phyloP scores from a whole-genome alignment of 495 filamentous ascomycete genomes.

The Trichoderma reesei region DNA sequence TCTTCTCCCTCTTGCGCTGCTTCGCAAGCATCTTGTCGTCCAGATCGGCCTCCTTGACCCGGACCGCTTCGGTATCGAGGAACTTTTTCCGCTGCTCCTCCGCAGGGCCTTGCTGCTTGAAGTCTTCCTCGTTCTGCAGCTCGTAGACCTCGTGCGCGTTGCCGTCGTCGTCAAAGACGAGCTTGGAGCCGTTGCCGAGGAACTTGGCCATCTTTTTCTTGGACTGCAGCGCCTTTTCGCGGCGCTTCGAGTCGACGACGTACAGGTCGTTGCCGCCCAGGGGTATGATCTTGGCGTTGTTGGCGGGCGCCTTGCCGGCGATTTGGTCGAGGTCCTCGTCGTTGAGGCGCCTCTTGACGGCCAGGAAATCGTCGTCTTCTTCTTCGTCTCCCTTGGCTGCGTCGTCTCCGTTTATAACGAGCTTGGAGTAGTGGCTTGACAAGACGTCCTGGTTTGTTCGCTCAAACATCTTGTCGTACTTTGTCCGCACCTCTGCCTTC shows the following conservation, averaged over 20 bases:
- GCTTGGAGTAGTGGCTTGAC: conserved; percentile 79
- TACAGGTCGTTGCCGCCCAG: conserved; percentile 53
- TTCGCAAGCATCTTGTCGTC: conserved; percentile 71
- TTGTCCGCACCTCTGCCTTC: conserved; percentile 65
- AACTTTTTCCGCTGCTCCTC: conserved; percentile 67
- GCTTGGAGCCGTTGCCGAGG: conserved; percentile 71
- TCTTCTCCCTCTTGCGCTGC: conserved; percentile 75
- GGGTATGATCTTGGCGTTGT: conserved; percentile 39
- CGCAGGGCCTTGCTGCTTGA: conserved; percentile 61
- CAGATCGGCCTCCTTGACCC: conserved; percentile 67
- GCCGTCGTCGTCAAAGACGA: conserved; percentile 91
- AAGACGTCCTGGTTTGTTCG: conserved; percentile 90
- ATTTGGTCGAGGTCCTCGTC: conserved; percentile 38
- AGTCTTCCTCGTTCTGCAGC: conserved; percentile 71
- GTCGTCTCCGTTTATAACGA: conserved; percentile 60
- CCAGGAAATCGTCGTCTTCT: conserved; percentile 71
- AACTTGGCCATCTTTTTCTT: conserved; percentile 89
- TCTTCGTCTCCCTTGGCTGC: conserved; percentile 38
- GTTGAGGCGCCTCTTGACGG: conserved; percentile 72
- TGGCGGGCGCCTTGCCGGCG: conserved; percentile 24
- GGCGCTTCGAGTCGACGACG: conserved; percentile 82
- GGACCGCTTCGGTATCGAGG: conserved; percentile 58
- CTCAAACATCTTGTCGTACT: conserved; percentile 96
- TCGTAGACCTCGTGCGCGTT: conserved; percentile 75
- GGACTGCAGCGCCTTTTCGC: conserved; percentile 82